Conservation (phyloP, 768 basidiomycete genomes). For the Multifurca ochricompacta region DNA sequence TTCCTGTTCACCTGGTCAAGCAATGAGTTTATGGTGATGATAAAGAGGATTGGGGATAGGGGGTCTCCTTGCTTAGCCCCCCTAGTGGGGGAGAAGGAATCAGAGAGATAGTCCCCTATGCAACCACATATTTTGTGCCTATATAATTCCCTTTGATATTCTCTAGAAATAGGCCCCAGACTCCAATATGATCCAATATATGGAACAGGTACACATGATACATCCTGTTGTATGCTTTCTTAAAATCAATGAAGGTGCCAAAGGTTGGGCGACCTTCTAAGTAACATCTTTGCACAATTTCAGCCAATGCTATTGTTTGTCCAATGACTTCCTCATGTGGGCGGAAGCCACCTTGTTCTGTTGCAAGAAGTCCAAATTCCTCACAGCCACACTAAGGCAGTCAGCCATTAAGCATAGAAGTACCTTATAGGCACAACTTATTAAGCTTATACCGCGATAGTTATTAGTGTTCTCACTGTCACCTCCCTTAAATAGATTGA, state of each 20-base stretch:
- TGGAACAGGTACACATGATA: constrained; percentile 12
- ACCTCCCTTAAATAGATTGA: constrained; percentile 14
- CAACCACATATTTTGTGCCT: background rate
- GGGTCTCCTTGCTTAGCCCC: constrained; percentile 18
- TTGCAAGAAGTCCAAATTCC: background rate
- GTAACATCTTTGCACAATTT: constrained; percentile 12
- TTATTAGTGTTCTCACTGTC: constrained; percentile 10
- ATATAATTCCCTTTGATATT: background rate
- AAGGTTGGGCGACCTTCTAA: background rate
- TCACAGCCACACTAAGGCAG: background rate
- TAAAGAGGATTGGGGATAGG: constrained; percentile 16
- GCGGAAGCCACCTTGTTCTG: constrained; percentile 15
- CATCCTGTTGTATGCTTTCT: constrained; percentile 19
- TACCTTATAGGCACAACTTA: constrained; percentile 12
- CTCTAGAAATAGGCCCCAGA: constrained; percentile 1
- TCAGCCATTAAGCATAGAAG: constrained; percentile 9
- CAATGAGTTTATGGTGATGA: constrained; percentile 14
- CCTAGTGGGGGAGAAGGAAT: background rate
- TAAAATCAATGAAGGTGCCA: constrained; percentile 17
- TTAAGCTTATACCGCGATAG: constrained; percentile 19
- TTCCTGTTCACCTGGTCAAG: background rate
- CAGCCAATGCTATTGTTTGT: constrained; percentile 11
- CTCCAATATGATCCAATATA: constrained; percentile 6
- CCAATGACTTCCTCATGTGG: constrained; percentile 16
- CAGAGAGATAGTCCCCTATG: background rate